Evolutionary conservation across 805 yeast genomes (phyloP), one percentile per base, ranked within the genome.

Genomic region (Pichia rugopelliculosa): DNA sequence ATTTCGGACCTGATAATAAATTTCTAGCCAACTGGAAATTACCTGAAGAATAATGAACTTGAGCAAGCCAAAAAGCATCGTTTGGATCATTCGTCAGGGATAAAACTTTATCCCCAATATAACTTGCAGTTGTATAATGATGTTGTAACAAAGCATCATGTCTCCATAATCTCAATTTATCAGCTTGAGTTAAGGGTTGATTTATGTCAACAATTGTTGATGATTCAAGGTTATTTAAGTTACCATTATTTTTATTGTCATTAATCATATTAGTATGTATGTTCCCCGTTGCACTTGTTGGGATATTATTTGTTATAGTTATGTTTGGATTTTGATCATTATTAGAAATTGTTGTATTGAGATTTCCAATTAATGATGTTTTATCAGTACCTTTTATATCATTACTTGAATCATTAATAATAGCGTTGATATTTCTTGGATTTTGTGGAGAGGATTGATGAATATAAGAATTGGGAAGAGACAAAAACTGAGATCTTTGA

Each of bases 11-110:
- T 17, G 79, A 66, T 20, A 91, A 71, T 38, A 90, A 65, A 53
- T 81, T 82, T 45, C 88, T 76, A 2, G 95, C 96, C 30, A 96
- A 72, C 37, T 82, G 74, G 64, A 79, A 89, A 59, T 85, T 79
- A 11, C 91, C 91, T 47, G 79, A 79, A 47, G 80, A 71, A 63
- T 80, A 87, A 62, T 84, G 81, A 5, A 86, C 95, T 67, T 91
- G 96, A 0, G 96, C 96, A 26, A 91, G 72, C 96, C 97, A 90
- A 64, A 88, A 91, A 11, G 96, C 96, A 62, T 91, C 98, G 59
- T 84, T 87, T 13, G 96, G 85, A 59, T 90, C 96, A 50, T 75
- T 74, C 0, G 97, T 89, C 51, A 93, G 68, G 1, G 89, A 77
- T 38, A 87, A 73, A 8, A 93, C 87, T 58, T 90, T 91, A 67